Conservation (phyloP, 1,139 yeast species). For the Pichia kudriavzevii region DNA sequence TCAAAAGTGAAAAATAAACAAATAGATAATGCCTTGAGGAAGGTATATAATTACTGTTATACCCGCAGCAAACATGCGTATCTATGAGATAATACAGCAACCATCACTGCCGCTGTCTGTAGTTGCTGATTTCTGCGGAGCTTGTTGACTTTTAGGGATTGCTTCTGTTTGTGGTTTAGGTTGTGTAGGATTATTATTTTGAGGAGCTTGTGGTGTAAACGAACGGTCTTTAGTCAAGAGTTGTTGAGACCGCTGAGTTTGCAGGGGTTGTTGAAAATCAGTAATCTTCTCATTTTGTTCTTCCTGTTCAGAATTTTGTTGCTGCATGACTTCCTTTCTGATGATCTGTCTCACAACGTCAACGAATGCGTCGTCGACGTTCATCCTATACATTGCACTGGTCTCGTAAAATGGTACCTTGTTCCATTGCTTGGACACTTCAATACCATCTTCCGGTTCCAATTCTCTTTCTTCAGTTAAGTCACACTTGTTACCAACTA, state of each 20-base stretch:
- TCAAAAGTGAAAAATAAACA: no score
- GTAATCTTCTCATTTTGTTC: neutral
- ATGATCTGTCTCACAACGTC: constrained; percentile 58
- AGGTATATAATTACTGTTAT: no score
- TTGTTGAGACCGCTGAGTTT: neutral
- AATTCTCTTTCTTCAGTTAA: constrained; percentile 74
- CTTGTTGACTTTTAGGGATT: neutral
- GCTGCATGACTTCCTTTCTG: constrained; percentile 51
- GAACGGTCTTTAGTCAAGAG: neutral
- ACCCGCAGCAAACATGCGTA: no score
- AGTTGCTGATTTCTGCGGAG: constrained; percentile 1
- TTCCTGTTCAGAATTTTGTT: constrained; percentile 6
- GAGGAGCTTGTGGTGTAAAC: neutral
- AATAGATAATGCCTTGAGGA: no score
- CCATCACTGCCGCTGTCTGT: constrained; percentile 18
- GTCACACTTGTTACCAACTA: constrained; percentile 80
- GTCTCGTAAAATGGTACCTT: constrained; percentile 85
- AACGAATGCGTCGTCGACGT: constrained; percentile 83
- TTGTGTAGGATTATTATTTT: neutral
- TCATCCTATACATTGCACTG: constrained; percentile 85
- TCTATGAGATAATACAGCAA: constrained; percentile 22
- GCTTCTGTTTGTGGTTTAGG: neutral
- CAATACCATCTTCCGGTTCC: constrained; percentile 72
- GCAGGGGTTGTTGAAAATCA: neutral
- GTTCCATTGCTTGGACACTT: constrained; percentile 62